Conservation (phyloP, 2,329 filamentous ascomycete genomes). For the Lecanosticta acicola region DNA sequence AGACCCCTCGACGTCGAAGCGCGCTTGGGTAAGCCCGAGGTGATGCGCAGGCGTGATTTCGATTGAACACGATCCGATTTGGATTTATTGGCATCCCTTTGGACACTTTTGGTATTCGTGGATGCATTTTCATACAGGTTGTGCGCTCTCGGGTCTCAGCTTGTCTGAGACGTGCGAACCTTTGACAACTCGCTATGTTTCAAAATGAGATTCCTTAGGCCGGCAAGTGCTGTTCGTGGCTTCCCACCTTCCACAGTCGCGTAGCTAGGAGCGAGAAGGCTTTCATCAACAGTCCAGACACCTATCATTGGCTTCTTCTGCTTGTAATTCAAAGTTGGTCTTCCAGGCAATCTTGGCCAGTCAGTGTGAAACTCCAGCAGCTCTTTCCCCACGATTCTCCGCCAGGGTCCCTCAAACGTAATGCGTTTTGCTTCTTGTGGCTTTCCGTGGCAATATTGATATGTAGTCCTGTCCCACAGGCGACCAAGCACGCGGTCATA, state of each 20-base stretch:
- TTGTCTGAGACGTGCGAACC: too few species aligned
- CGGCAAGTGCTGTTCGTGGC: too few species aligned
- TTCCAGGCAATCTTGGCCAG: not conserved
- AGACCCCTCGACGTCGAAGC: too few species aligned
- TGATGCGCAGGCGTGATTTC: too few species aligned
- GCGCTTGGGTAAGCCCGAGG: too few species aligned
- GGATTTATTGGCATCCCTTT: too few species aligned
- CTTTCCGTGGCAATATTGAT: slow-evolving; percentile 10
- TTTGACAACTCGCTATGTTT: too few species aligned
- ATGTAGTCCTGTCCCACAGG: slow-evolving; percentile 54
- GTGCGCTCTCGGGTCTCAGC: too few species aligned
- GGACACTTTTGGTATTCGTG: too few species aligned
- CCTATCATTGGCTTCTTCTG: slow-evolving; percentile 7
- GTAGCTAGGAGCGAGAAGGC: slow-evolving; percentile 13
- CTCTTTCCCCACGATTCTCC: not conserved
- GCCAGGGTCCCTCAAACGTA: slow-evolving; percentile 24
- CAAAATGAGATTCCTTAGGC: too few species aligned
- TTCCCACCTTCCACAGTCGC: slow-evolving; percentile 24
- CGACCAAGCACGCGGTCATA: slow-evolving; percentile 57
- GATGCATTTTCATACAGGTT: too few species aligned
- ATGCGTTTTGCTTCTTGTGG: slow-evolving; percentile 14
- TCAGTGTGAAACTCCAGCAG: not conserved
- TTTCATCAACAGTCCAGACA: slow-evolving; percentile 19
- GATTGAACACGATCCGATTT: too few species aligned
- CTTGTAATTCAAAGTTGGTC: not conserved